Percentiles rank a stretch among this genome's conserved stretches.
Conservation (phyloP, 306 rosid genomes). For the Trichosanthes truncata region DNA sequence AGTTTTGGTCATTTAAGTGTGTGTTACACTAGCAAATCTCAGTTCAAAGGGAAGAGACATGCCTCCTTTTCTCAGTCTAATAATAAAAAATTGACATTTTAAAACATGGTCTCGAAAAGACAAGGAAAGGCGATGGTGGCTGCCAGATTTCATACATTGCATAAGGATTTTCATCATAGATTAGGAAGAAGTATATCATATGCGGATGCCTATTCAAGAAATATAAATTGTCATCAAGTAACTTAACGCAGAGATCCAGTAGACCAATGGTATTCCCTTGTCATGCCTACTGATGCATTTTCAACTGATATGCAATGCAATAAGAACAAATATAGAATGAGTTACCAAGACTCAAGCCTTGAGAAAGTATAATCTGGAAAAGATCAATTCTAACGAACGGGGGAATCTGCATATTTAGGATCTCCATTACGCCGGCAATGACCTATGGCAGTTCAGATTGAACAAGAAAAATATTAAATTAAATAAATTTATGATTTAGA, state of each 20-base stretch:
- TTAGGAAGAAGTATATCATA: not conserved
- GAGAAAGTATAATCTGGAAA: slow-evolving; percentile 68
- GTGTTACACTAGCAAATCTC: not conserved
- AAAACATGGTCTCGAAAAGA: not conserved
- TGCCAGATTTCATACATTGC: not conserved
- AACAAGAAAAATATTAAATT: not conserved
- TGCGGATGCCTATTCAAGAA: not conserved
- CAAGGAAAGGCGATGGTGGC: not conserved
- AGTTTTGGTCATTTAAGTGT: not conserved
- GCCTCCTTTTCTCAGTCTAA: not conserved
- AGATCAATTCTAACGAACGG: slow-evolving; percentile 88
- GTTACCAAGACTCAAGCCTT: slow-evolving; percentile 72
- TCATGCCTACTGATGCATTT: not conserved
- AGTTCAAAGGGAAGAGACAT: not conserved
- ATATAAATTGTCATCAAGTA: not conserved
- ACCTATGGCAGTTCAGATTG: slow-evolving; percentile 43
- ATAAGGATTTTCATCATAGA: not conserved
- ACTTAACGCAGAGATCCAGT: not conserved
- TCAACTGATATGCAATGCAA: not conserved
- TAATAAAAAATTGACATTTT: not conserved
- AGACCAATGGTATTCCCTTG: not conserved
- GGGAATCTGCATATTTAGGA: slow-evolving; percentile 67
- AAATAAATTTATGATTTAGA: not conserved
- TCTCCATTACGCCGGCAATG: slow-evolving; percentile 71
- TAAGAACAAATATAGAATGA: slow-evolving; percentile 17